These are phyloP conservation scores for Chaetomiaceae sp. DNA, from an alignment of 2,329 filamentous ascomycete species.

Conservation along the genomic window DNA sequence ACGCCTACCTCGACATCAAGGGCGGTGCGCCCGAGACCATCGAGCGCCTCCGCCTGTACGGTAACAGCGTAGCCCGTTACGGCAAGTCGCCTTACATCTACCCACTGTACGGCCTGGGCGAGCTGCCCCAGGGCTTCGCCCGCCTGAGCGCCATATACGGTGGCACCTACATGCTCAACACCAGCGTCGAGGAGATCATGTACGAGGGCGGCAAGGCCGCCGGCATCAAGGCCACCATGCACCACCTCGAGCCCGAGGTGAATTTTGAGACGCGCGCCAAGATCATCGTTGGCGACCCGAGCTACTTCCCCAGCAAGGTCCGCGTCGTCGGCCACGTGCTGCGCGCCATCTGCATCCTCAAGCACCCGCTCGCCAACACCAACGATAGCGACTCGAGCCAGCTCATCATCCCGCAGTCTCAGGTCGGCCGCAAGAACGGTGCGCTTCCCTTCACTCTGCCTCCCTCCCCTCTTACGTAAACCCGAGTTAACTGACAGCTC, in stretches of 20 bases:
- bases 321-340: slow-evolving; percentile 83
- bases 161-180: slow-evolving; percentile 99
- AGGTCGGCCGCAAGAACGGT: slow-evolving; percentile 96
- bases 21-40: slow-evolving; percentile 79
- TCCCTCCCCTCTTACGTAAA: background rate
- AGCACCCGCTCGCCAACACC: slow-evolving; percentile 88
- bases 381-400: slow-evolving; percentile 84
- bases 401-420: slow-evolving; percentile 95
- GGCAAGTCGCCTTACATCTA: slow-evolving; percentile 99
- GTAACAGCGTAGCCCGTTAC: slow-evolving; percentile 94
- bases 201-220: slow-evolving; percentile 82
- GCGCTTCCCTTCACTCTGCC: slow-evolving; percentile 28
- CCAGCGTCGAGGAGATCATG: slow-evolving; percentile 79
- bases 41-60: slow-evolving; percentile 89
- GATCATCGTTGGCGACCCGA: slow-evolving; percentile 93
- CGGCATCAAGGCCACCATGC: slow-evolving; percentile 97
- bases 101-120: slow-evolving; percentile 92
- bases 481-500: slow-evolving; percentile 9
- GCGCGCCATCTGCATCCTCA: slow-evolving; percentile 95
- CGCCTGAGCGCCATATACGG: slow-evolving; percentile 97
- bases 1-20: slow-evolving; percentile 70
- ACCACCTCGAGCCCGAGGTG: slow-evolving; percentile 74
- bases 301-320: slow-evolving; percentile 89
- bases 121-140: slow-evolving; percentile 95
- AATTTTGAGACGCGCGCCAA: slow-evolving; percentile 94